Evolutionary conservation across 129 eudicot species (phyloP).

Genomic region (Escallonia rubra): DNA sequence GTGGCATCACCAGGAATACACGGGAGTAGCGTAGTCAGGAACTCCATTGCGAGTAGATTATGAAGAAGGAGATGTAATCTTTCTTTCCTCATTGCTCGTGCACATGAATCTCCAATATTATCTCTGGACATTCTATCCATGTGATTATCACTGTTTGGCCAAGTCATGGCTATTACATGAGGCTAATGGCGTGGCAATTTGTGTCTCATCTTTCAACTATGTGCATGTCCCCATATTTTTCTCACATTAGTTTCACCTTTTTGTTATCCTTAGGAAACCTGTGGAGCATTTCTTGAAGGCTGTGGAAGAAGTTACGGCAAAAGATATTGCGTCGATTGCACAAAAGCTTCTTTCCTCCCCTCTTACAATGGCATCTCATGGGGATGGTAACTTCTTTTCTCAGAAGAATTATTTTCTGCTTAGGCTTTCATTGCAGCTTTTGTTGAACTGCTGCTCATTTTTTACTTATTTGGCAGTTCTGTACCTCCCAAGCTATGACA

Average conservation of each 20-base stretch:
- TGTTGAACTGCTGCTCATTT: neutral
- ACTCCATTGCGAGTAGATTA: too few species aligned
- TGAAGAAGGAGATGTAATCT: too few species aligned
- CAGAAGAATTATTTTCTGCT: neutral
- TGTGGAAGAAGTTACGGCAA: slow-evolving; percentile 55
- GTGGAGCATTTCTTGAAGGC: slow-evolving; percentile 75
- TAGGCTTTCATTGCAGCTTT: neutral
- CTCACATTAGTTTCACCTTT: neutral
- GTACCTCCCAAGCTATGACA: slow-evolving; percentile 69
- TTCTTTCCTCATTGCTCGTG: too few species aligned
- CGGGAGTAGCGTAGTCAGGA: too few species aligned
- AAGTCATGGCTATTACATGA: too few species aligned
- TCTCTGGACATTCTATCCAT: too few species aligned
- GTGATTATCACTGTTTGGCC: too few species aligned
- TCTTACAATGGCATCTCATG: slow-evolving; percentile 96
- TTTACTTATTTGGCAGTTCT: slow-evolving; percentile 44
- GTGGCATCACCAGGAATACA: too few species aligned
- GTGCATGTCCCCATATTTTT: too few species aligned
- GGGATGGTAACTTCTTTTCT: slow-evolving; percentile 60
- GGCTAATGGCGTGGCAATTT: too few species aligned
- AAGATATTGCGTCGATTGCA: slow-evolving; percentile 63
- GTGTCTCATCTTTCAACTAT: too few species aligned
- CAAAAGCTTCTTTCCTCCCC: slow-evolving; percentile 79
- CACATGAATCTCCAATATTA: too few species aligned
- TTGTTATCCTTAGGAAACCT: slow-evolving; percentile 54